These are phyloP conservation scores for Cucumis cinereus DNA, from an alignment of 306 rosid genomes.

Conservation along the genomic window DNA sequence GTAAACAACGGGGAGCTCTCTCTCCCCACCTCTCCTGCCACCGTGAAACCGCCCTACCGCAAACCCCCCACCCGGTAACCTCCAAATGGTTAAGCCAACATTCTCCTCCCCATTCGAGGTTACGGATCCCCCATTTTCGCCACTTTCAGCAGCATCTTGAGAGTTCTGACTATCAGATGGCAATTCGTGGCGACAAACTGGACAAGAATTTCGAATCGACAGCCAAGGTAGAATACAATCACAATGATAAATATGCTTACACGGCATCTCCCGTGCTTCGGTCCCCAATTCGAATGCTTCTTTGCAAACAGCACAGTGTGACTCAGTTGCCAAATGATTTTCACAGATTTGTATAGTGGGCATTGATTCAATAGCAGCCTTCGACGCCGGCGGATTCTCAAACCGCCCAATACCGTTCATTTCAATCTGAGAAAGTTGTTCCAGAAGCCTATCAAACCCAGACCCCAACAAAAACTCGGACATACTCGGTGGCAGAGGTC, in stretches of 20 bases:
- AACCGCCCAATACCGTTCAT: slow-evolving; percentile 43
- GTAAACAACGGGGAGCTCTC: slow-evolving; percentile 71
- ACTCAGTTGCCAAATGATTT: slow-evolving; percentile 23
- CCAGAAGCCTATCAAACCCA: slow-evolving; percentile 63
- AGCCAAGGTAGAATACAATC: slow-evolving; percentile 88
- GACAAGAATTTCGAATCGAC: slow-evolving; percentile 65
- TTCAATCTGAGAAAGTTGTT: slow-evolving; percentile 65
- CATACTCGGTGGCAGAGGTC: slow-evolving; percentile 70
- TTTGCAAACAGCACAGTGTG: slow-evolving; percentile 74
- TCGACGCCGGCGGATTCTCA: slow-evolving; percentile 65
- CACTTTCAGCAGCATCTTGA: background rate
- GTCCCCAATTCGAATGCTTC: slow-evolving; percentile 44
- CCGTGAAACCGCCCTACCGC: slow-evolving; percentile 70
- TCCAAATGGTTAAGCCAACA: slow-evolving; percentile 72
- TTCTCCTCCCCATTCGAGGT: slow-evolving; percentile 27
- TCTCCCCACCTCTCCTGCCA: slow-evolving; percentile 53
- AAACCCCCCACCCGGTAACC: slow-evolving; percentile 80
- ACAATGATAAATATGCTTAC: slow-evolving; percentile 65
- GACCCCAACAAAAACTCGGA: slow-evolving; percentile 76
- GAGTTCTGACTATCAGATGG: slow-evolving; percentile 25
- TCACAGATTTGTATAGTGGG: slow-evolving; percentile 46
- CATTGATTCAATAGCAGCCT: slow-evolving; percentile 59
- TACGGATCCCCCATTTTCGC: background rate
- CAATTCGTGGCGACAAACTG: slow-evolving; percentile 72
- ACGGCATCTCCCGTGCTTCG: slow-evolving; percentile 67